A percentile compares a stretch with the other conserved stretches of the same genome.
These are phyloP conservation scores for Coemansia sp. DNA, from an alignment of 192 early-diverging fungal genomes.

Conservation along the genomic window DNA sequence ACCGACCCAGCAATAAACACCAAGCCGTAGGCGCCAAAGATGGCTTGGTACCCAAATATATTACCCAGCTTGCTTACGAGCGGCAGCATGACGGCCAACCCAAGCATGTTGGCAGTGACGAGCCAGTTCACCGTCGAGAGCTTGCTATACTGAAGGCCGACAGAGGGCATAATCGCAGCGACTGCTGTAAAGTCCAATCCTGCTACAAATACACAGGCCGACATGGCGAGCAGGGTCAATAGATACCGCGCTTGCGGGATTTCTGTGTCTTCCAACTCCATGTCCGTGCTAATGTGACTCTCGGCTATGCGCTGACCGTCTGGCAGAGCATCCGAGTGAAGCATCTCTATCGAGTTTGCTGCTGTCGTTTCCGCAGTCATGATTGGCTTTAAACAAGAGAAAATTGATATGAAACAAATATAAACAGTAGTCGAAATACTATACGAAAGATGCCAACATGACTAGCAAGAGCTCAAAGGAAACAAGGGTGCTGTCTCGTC, in stretches of 20 bases:
- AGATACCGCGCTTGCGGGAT: not conserved
- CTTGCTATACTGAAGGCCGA: conserved; percentile 73
- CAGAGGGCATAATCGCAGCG: conserved; percentile 67
- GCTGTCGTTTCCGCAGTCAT: conserved; percentile 2
- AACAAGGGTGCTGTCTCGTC: not conserved
- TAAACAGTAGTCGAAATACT: not conserved
- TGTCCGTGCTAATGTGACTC: not conserved
- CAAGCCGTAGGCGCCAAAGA: conserved; percentile 20
- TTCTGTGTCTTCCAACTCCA: not conserved
- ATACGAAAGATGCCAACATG: not conserved
- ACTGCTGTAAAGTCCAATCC: conserved; percentile 83
- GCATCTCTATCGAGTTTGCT: conserved; percentile 8
- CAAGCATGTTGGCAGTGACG: conserved; percentile 62
- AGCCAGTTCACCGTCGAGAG: conserved; percentile 78
- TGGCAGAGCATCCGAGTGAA: not conserved
- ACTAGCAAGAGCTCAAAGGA: not conserved
- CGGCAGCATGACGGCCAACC: conserved; percentile 52
- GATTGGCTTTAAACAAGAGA: not conserved
- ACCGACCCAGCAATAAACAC: conserved; percentile 47
- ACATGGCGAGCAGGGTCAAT: conserved; percentile 35
- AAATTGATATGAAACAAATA: not conserved
- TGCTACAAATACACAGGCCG: conserved; percentile 66
- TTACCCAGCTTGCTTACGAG: conserved; percentile 54
- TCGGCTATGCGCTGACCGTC: not conserved
- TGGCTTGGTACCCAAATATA: conserved; percentile 53